Conservation (phyloP, 768 basidiomycete genomes). For the Wakefieldia striispora region DNA sequence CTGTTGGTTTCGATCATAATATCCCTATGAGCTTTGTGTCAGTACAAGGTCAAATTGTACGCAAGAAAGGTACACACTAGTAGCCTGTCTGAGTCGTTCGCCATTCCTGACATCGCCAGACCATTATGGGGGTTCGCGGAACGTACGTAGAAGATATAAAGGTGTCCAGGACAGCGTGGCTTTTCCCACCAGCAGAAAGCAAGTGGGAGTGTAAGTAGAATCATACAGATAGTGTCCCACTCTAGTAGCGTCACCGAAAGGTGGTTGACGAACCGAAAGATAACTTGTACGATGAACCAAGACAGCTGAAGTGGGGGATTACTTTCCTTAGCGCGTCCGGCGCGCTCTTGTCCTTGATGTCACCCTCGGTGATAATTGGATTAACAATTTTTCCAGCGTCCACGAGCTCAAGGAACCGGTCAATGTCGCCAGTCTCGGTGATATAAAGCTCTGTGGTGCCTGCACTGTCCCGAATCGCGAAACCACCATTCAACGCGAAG, state of each 20-base stretch:
- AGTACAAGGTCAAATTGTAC: too few species aligned
- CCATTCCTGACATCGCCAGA: neutral
- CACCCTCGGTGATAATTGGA: neutral
- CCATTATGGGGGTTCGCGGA: too few species aligned
- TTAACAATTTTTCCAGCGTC: neutral
- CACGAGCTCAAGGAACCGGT: neutral
- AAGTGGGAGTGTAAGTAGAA: neutral
- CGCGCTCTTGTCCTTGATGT: neutral
- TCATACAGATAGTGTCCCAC: neutral
- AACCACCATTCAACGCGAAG: neutral
- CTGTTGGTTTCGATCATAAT: too few species aligned
- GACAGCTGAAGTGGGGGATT: neutral
- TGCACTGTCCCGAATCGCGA: neutral
- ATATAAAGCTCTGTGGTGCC: neutral
- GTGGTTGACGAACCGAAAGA: neutral
- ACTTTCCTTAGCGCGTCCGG: neutral
- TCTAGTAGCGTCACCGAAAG: neutral
- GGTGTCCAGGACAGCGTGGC: neutral
- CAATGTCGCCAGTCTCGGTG: too few species aligned
- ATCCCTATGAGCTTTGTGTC: too few species aligned
- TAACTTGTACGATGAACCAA: neutral
- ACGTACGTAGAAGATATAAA: neutral
- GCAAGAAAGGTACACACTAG: too few species aligned
- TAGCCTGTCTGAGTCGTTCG: neutral
- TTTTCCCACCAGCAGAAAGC: neutral